Evolutionary conservation across 371 early-diverging fungal genomes (phyloP).

Genomic region (Paraphysoderma sedebokerense): DNA sequence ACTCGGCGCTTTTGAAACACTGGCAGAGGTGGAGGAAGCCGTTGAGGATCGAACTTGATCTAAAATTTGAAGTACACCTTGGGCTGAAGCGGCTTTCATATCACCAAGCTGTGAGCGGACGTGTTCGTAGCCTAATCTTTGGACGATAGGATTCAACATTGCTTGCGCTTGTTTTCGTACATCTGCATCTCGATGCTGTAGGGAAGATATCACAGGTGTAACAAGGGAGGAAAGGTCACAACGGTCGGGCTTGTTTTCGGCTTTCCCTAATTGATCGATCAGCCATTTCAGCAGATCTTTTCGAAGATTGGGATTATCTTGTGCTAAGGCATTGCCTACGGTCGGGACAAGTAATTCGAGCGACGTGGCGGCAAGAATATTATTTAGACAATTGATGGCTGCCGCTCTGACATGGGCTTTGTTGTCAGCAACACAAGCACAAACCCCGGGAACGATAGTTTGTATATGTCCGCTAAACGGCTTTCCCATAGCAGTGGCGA

Average conservation of each 20-base stretch:
- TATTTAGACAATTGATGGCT: conserved; percentile 50
- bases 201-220: conserved; percentile 48
- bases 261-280: conserved; percentile 23
- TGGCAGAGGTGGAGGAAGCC: conserved; percentile 4
- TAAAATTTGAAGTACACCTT: conserved; percentile 12
- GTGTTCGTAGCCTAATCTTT: conserved; percentile 36
- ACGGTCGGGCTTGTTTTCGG: conserved; percentile 11
- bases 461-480: conserved; percentile 59
- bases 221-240: conserved; percentile 47
- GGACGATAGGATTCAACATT: conserved; percentile 39
- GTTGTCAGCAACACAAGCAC: conserved; percentile 60
- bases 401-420: conserved; percentile 70
- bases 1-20: too few species aligned
- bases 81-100: conserved; percentile 14
- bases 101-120: conserved; percentile 35
- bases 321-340: conserved; percentile 40
- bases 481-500: conserved; percentile 68
- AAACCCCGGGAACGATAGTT: conserved; percentile 38
- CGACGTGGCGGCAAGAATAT: conserved; percentile 40
- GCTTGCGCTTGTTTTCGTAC: conserved; percentile 71
- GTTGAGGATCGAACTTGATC: conserved; percentile 8
- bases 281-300: conserved; percentile 72
- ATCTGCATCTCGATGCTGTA: conserved; percentile 74
- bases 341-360: conserved; percentile 48
- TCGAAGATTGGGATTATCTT: conserved; percentile 37